These are phyloP conservation scores for Corynespora cassiicola DNA, from an alignment of 2,329 filamentous ascomycete genomes.

Conservation along the genomic window DNA sequence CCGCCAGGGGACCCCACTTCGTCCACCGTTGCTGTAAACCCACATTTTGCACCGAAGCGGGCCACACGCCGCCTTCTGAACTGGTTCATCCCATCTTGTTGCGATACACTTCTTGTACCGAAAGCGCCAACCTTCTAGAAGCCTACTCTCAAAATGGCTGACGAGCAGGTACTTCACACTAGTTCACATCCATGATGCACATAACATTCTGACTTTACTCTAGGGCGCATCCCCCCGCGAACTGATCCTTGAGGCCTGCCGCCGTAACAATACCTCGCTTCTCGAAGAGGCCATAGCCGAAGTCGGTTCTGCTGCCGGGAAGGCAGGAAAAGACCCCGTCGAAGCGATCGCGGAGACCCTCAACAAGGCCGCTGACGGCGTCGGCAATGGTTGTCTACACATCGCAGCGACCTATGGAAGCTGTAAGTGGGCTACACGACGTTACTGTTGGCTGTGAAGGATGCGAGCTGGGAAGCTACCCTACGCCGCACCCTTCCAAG, in stretches of 20 bases:
- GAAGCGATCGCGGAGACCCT: slow-evolving; percentile 76
- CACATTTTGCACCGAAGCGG: no score
- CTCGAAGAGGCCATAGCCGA: slow-evolving; percentile 74
- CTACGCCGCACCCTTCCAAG: neutral
- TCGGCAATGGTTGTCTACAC: slow-evolving; percentile 90
- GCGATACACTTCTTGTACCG: no score
- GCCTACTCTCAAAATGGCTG: slow-evolving; percentile 36
- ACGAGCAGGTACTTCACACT: slow-evolving; percentile 41
- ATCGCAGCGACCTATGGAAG: slow-evolving; percentile 85
- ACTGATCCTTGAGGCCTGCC: slow-evolving; percentile 89
- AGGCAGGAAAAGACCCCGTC: slow-evolving; percentile 59
- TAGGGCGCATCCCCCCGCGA: slow-evolving; percentile 87
- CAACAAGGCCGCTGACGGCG: slow-evolving; percentile 82
- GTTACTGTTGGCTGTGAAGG: no score
- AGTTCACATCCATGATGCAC: slow-evolving; percentile 3
- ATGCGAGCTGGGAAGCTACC: no score
- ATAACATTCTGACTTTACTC: slow-evolving; percentile 14
- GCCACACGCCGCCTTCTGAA: no score
- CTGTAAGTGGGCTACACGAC: no score
- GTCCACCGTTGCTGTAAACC: no score
- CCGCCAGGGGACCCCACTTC: no score
- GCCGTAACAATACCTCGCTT: slow-evolving; percentile 88
- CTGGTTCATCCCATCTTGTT: no score
- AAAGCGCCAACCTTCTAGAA: no score
- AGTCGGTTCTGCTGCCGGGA: slow-evolving; percentile 51